Conservation (phyloP, 371 early-diverging fungal species). For the Saksenaea vasiformis region DNA sequence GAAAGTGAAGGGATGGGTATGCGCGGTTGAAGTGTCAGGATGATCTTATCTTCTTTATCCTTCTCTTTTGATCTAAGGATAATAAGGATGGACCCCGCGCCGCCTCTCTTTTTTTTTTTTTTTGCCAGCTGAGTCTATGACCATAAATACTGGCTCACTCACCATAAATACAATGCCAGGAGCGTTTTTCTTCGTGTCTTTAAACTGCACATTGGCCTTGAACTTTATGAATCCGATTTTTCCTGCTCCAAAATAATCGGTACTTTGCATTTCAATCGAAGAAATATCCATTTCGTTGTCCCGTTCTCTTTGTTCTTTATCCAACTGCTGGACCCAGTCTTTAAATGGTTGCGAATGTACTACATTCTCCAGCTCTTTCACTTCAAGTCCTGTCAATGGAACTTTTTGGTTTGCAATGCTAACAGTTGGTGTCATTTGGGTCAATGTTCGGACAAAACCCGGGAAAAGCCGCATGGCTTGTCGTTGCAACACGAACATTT, state of each 20-base stretch:
- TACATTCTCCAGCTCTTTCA: slow-evolving; percentile 32
- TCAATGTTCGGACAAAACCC: not conserved
- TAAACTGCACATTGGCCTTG: slow-evolving; percentile 53
- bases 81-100: slow-evolving; percentile 72
- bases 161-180: slow-evolving; percentile 86
- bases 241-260: slow-evolving; percentile 66
- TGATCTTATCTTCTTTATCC: slow-evolving; percentile 48
- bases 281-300: slow-evolving; percentile 39
- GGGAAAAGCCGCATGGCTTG: too few relatives aligned
- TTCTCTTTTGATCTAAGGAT: slow-evolving; percentile 50
- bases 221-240: slow-evolving; percentile 82
- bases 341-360: slow-evolving; percentile 62
- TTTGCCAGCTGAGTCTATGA: not conserved
- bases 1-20: slow-evolving; percentile 63
- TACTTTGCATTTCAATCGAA: slow-evolving; percentile 64
- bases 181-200: slow-evolving; percentile 51
- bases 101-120: slow-evolving; percentile 68
- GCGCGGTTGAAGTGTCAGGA: slow-evolving; percentile 79
- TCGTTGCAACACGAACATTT: too few relatives aligned
- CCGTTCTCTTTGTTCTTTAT: slow-evolving; percentile 45
- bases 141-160: slow-evolving; percentile 4
- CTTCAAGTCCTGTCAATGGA: slow-evolving; percentile 14
- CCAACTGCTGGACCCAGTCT: slow-evolving; percentile 58
- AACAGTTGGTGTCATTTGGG: slow-evolving; percentile 20
- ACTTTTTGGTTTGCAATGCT: slow-evolving; percentile 35